A percentile compares a stretch with the other conserved stretches of the same genome.
Evolutionary conservation across 2,329 filamentous ascomycete genomes (phyloP).

Genomic region (Colletotrichum echinochloae): DNA sequence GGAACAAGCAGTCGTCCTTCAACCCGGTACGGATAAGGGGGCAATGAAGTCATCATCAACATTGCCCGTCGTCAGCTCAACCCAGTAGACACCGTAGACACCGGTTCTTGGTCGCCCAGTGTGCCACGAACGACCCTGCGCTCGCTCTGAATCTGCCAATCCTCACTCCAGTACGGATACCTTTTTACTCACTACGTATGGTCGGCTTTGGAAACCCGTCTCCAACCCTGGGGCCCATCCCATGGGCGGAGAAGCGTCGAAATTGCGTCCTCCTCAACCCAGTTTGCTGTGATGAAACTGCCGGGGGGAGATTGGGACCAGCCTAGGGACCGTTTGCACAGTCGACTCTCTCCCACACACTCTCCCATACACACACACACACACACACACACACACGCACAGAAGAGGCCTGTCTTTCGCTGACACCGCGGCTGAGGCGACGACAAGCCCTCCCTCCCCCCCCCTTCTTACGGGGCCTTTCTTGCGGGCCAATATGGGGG

Average conservation of each 20-base stretch:
- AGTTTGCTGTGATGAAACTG: slow-evolving; percentile 39
- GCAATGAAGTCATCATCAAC: neutral
- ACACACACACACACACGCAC: neutral
- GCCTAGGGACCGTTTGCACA: slow-evolving; percentile 22
- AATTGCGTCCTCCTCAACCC: slow-evolving; percentile 35
- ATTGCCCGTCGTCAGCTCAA: neutral
- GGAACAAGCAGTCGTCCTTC: slow-evolving; percentile 23
- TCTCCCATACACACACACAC: neutral
- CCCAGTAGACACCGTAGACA: neutral
- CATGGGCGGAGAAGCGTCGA: slow-evolving; percentile 29
- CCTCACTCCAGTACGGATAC: neutral
- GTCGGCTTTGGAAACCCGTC: too few relatives aligned
- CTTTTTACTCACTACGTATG: too few relatives aligned
- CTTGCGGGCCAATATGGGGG: slow-evolving; percentile 17
- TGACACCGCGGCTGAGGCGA: slow-evolving; percentile 12
- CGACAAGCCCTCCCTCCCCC: neutral
- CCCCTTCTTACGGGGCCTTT: slow-evolving; percentile 1
- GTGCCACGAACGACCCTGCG: neutral
- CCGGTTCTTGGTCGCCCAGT: neutral
- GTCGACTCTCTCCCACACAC: slow-evolving; percentile 28
- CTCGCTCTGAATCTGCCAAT: slow-evolving; percentile 6
- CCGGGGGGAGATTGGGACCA: slow-evolving; percentile 35
- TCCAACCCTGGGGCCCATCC: slow-evolving; percentile 29
- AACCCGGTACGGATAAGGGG: neutral
- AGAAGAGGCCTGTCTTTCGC: neutral